Conservation (phyloP, 1,284 basidiomycete species). For the Volvariella volvacea region DNA sequence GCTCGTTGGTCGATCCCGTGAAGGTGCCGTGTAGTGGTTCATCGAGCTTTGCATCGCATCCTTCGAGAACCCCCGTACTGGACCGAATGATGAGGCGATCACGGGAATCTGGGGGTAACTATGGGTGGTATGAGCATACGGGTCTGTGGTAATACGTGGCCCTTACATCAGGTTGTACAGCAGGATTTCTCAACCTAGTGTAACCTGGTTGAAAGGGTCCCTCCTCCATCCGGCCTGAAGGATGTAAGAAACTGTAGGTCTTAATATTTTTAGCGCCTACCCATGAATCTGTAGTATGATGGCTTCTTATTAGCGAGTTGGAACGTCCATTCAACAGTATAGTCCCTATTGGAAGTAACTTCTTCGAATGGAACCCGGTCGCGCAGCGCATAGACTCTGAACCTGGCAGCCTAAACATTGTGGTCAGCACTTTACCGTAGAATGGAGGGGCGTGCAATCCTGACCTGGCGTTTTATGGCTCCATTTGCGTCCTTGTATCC, state of each 20-base stretch:
- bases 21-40: constrained; percentile 8
- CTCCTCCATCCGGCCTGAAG: neutral
- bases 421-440: neutral
- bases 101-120: constrained; percentile 11
- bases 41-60: neutral
- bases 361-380: constrained; percentile 11
- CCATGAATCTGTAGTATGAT: constrained; percentile 5
- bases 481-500: constrained; percentile 15
- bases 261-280: neutral
- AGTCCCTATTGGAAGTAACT: constrained; percentile 11
- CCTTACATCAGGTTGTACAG: constrained; percentile 10
- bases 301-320: constrained; percentile 16
- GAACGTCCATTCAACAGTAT: constrained; percentile 12
- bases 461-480: constrained; percentile 13
- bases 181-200: constrained; percentile 9
- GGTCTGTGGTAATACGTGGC: neutral
- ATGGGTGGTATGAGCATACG: neutral
- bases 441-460: neutral
- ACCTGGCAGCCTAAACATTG: constrained; percentile 18
- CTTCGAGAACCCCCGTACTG: constrained; percentile 1
- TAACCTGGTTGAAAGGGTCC: neutral
- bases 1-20: constrained; percentile 6
- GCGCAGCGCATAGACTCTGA: constrained; percentile 15
- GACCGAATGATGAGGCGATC: constrained; percentile 12
- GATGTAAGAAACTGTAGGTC: neutral